Evolutionary conservation across 2,329 filamentous ascomycete genomes (phyloP), one percentile per base, ranked within the genome.

Genomic region (Verticillium albo-atrum): DNA sequence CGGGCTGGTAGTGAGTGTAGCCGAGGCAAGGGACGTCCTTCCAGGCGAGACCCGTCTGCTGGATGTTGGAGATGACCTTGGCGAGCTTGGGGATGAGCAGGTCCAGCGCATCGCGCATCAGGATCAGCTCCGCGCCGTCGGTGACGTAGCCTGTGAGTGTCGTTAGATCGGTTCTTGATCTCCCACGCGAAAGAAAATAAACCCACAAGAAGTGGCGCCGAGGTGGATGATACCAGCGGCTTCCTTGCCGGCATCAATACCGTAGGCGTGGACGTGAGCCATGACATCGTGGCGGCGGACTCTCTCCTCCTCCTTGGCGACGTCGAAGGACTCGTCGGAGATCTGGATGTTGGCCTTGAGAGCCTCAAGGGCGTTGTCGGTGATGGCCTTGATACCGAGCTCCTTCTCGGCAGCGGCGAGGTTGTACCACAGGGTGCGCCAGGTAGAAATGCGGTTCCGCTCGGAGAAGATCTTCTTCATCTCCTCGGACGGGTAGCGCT

Each of bases 171-270:
- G n/a, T 14, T 54, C 7, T 12, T 5, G 6, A 9, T 27, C 23
- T 20, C 3, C 5, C 25, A 27, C 20, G 10, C 23, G 50, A 12
- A 27, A 9, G 7, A n/a, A 26, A 50, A 50, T 4, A 9, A 12
- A 34, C 53, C 12, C 28, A 35, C 56, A 58, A 17, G 28, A 63
- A 23, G 83, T 89, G 58, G 86, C 86, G 65, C 88, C 89, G 72
- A 83, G 86, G 72, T 97, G 92, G 61, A 97, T 94, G 66, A 95
- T 90, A 34, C 90, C 90, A 15, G 89, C 90, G 10, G 91, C 91
- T 34, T 85, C 88, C 1, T 15, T n/a, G 7, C 91, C 91, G 3
- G 90, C 90, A 61, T 82, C 86, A 65, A 82, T 75, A 3, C 90
- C 91, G 72, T 89, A 94, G 15, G 89, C 87, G 66, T 92, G 86